Conservation (phyloP, 176 grass and related monocot species). For the Zizania latifolia region DNA sequence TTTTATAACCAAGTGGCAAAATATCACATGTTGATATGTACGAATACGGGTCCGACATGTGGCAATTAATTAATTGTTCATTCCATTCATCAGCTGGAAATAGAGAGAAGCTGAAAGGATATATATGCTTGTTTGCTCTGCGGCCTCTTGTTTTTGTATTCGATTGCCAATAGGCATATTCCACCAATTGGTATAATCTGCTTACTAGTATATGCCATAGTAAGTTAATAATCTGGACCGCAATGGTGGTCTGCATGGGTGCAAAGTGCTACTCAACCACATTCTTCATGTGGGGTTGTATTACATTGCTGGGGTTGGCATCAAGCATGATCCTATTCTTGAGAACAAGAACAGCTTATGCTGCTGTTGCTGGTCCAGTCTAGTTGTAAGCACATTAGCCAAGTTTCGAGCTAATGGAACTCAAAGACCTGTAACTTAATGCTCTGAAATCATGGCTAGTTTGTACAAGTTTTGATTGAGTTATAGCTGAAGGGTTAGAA, state of each 20-base stretch:
- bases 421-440: not conserved
- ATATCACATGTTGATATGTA: no score
- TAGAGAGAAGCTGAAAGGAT: no score
- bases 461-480: conserved; percentile 14
- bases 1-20: no score
- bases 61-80: no score
- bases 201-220: no score
- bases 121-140: no score
- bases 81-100: no score
- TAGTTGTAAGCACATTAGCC: conserved; percentile 28
- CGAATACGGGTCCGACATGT: no score
- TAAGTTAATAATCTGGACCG: no score
- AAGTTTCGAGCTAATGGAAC: conserved; percentile 19
- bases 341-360: conserved; percentile 54
- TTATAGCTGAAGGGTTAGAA: conserved; percentile 6
- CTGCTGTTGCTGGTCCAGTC: not conserved
- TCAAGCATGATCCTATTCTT: conserved; percentile 62
- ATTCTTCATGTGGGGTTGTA: conserved; percentile 72
- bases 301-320: conserved; percentile 48
- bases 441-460: not conserved
- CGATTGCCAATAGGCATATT: no score
- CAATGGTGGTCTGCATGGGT: conserved; percentile 82
- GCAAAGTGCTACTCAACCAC: conserved; percentile 67
- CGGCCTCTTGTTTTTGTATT: no score
- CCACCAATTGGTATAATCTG: no score